Percentiles rank a stretch among this genome's conserved stretches.
These are phyloP conservation scores for Leucosporidium yakuticum DNA, from an alignment of 768 basidiomycete species.

Conservation along the genomic window DNA sequence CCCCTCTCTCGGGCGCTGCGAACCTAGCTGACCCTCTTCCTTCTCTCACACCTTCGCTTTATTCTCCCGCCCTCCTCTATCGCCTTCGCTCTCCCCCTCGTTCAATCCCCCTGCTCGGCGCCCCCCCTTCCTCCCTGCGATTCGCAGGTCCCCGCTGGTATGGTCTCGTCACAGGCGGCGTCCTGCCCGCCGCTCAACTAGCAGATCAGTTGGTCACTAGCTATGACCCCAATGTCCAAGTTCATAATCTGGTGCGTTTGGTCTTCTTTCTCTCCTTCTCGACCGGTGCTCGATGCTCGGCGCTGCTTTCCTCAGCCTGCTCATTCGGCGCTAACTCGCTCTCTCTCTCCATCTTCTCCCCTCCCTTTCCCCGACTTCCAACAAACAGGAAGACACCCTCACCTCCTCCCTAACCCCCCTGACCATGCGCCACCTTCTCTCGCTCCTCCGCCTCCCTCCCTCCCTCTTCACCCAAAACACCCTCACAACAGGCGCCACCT, in stretches of 20 bases:
- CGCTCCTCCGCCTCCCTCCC: conserved; percentile 32
- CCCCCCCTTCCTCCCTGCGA: no score
- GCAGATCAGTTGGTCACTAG: conserved; percentile 46
- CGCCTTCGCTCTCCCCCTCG: no score
- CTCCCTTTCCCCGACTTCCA: conserved; percentile 36
- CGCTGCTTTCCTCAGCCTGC: no score
- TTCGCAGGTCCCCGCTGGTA: conserved; percentile 41
- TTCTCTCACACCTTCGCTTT: no score
- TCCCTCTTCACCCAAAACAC: conserved; percentile 43
- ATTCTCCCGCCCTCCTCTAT: no score
- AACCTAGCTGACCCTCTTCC: no score
- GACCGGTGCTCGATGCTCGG: no score
- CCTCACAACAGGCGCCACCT: conserved; percentile 49
- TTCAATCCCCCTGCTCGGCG: no score
- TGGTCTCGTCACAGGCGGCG: conserved; percentile 38
- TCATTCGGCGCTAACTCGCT: neutral
- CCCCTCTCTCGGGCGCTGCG: no score
- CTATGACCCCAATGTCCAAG: conserved; percentile 46
- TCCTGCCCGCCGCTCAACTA: conserved; percentile 43
- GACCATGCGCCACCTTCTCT: conserved; percentile 34
- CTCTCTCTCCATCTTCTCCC: conserved; percentile 34
- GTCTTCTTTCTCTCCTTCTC: neutral
- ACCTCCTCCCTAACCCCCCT: conserved; percentile 34
- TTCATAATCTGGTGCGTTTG: conserved; percentile 37
- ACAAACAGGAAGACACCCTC: conserved; percentile 33